Conservation (phyloP, 176 grass and related monocot species). For the Oryza nivara region DNA sequence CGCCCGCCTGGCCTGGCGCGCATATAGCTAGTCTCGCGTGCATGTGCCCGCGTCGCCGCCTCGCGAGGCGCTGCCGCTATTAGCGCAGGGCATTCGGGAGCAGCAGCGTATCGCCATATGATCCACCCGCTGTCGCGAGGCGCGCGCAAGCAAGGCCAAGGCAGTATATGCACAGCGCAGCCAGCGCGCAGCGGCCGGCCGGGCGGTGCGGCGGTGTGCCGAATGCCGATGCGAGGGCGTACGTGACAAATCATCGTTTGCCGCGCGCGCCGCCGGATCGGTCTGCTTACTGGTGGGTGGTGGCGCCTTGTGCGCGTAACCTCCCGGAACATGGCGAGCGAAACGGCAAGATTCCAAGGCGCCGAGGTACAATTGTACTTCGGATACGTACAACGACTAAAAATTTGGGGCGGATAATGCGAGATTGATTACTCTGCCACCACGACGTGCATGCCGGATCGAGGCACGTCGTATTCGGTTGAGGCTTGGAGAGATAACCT, state of each 20-base stretch:
- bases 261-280: neutral
- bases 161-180: too few species aligned
- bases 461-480: too few species aligned
- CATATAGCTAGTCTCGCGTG: neutral
- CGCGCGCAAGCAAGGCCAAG: too few species aligned
- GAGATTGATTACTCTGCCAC: neutral
- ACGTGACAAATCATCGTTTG: too few species aligned
- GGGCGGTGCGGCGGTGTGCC: too few species aligned
- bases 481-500: neutral
- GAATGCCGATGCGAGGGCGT: too few species aligned
- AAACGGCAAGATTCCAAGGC: constrained; percentile 16
- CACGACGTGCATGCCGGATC: neutral
- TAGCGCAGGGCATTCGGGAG: constrained; percentile 37
- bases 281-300: neutral
- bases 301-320: neutral
- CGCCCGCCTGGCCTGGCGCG: constrained; percentile 1
- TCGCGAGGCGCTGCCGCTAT: constrained; percentile 32
- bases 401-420: neutral
- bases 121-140: too few species aligned
- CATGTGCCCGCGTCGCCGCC: neutral
- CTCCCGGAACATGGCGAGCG: constrained; percentile 11
- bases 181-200: too few species aligned
- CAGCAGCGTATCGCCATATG: neutral
- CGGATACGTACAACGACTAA: neutral
- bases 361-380: neutral